A percentile compares a stretch with the other conserved stretches of the same genome.
These are phyloP conservation scores for Cladobotryum mycophilum DNA, from an alignment of 2,329 filamentous ascomycete species.

Conservation along the genomic window DNA sequence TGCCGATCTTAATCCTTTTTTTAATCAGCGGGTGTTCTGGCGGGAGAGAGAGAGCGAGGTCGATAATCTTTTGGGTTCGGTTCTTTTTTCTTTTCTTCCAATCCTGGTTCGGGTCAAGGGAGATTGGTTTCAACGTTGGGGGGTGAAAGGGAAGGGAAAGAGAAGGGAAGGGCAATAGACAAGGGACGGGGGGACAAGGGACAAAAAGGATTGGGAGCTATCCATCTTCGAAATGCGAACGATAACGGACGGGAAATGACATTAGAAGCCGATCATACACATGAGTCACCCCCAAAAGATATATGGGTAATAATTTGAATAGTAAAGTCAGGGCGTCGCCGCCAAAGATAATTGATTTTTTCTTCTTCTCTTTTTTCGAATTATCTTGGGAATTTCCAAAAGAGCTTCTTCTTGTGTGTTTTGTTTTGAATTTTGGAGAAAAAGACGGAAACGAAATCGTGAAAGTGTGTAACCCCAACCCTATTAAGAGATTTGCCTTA, in stretches of 20 bases:
- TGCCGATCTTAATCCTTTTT: too few relatives aligned
- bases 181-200: constrained; percentile 9
- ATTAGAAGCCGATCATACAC: constrained; percentile 13
- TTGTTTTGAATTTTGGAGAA: too few relatives aligned
- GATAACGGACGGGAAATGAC: constrained; percentile 7
- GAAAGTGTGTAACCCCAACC: too few relatives aligned
- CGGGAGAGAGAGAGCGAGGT: too few relatives aligned
- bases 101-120: too few relatives aligned
- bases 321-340: background rate
- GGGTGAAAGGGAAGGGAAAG: too few relatives aligned
- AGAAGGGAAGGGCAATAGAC: constrained; percentile 10
- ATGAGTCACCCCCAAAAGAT: constrained; percentile 8
- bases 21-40: too few relatives aligned
- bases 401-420: too few relatives aligned
- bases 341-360: constrained; percentile 7
- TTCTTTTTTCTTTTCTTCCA: too few relatives aligned
- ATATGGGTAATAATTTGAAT: constrained; percentile 9
- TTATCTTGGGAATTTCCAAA: too few relatives aligned
- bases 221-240: constrained; percentile 9
- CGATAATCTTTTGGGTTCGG: constrained; percentile 1
- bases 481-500: too few relatives aligned
- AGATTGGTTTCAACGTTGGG: constrained; percentile 1
- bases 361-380: background rate
- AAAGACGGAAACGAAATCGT: too few relatives aligned
- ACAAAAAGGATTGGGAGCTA: constrained; percentile 10